Percentiles rank a stretch among this genome's conserved stretches.
Evolutionary conservation across 495 filamentous ascomycete genomes (phyloP).

Genomic region (Neurospora intermedia): DNA sequence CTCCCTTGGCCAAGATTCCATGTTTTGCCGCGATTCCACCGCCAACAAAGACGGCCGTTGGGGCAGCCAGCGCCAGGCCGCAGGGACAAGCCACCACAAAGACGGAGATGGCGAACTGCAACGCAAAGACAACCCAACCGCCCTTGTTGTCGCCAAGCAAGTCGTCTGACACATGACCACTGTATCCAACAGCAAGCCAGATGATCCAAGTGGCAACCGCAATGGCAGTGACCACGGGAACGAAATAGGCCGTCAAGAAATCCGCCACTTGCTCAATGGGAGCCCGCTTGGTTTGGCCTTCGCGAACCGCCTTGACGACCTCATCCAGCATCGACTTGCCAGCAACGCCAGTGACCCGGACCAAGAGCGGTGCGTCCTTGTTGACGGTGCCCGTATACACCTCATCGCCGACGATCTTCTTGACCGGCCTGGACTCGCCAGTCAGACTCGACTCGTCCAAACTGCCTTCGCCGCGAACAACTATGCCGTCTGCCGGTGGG

Average conservation of each 20-base stretch:
- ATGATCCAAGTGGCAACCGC: slow-evolving; percentile 74
- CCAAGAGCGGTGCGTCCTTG: slow-evolving; percentile 55
- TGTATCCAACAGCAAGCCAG: slow-evolving; percentile 69
- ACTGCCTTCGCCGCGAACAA: slow-evolving; percentile 52
- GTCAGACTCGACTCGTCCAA: slow-evolving; percentile 91
- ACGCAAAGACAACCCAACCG: slow-evolving; percentile 77
- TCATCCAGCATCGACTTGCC: slow-evolving; percentile 86
- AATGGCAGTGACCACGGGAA: slow-evolving; percentile 71
- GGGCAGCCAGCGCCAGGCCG: slow-evolving; percentile 82
- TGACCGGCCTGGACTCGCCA: slow-evolving; percentile 71
- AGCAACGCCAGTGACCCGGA: slow-evolving; percentile 56
- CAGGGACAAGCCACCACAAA: slow-evolving; percentile 95
- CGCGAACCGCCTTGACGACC: slow-evolving; percentile 80
- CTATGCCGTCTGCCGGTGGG: slow-evolving; percentile 71
- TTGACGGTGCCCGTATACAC: slow-evolving; percentile 87
- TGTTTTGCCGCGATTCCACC: slow-evolving; percentile 77
- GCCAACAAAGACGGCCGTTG: slow-evolving; percentile 88
- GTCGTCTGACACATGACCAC: slow-evolving; percentile 52
- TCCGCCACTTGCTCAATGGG: slow-evolving; percentile 83
- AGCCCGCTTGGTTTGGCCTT: slow-evolving; percentile 80
- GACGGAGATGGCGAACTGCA: slow-evolving; percentile 88
- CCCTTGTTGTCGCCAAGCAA: slow-evolving; percentile 58
- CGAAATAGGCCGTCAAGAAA: slow-evolving; percentile 76
- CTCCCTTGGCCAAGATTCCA: slow-evolving; percentile 90
- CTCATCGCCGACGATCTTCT: slow-evolving; percentile 57